Conservation (phyloP, 2,329 filamentous ascomycete species). For the Pestalotiopsis sp. region DNA sequence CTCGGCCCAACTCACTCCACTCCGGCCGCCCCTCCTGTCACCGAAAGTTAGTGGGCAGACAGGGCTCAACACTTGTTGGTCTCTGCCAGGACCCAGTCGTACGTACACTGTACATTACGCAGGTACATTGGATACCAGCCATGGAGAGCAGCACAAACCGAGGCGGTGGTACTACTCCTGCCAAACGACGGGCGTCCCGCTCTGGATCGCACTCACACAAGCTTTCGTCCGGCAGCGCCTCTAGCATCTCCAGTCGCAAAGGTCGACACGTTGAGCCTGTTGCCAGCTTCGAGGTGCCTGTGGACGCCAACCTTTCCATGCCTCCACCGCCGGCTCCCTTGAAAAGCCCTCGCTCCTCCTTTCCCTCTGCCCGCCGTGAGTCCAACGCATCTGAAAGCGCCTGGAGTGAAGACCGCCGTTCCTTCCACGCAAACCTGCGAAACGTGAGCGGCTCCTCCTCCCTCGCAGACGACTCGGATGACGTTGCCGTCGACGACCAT, state of each 20-base stretch:
- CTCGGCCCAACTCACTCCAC: not conserved
- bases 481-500: constrained; percentile 48
- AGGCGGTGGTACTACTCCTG: constrained; percentile 14
- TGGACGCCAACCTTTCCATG: constrained; percentile 65
- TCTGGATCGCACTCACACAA: constrained; percentile 35
- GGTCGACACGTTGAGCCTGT: constrained; percentile 57
- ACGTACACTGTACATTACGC: not conserved
- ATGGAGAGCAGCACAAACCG: constrained; percentile 15
- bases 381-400: constrained; percentile 40
- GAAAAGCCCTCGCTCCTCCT: constrained; percentile 41
- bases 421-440: constrained; percentile 21
- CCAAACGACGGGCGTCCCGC: constrained; percentile 22
- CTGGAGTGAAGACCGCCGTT: constrained; percentile 37
- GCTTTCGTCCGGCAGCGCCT: constrained; percentile 36
- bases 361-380: constrained; percentile 42
- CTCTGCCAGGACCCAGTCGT: not conserved
- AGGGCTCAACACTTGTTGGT: not conserved
- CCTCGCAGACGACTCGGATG: constrained; percentile 26
- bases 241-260: constrained; percentile 47
- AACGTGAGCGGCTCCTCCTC: not conserved
- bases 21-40: not conserved
- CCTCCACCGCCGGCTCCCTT: constrained; percentile 51
- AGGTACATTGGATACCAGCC: not conserved
- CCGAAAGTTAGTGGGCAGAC: not conserved
- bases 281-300: constrained; percentile 55